Evolutionary conservation across 352 stramenopile species (phyloP).

Genomic region (Elongisporangium undulatum): DNA sequence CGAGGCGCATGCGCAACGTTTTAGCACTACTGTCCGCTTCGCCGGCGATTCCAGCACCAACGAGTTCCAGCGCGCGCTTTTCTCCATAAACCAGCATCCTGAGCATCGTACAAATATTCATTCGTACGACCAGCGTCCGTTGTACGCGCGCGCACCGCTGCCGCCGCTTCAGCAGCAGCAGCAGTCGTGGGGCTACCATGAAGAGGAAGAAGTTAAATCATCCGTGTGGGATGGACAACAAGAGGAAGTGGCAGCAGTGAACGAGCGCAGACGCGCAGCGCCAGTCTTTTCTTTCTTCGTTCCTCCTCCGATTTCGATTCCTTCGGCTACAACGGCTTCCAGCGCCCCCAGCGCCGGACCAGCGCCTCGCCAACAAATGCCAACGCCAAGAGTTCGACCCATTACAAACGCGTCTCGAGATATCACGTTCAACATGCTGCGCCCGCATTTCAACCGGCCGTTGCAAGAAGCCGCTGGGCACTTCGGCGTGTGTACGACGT

Average conservation of each 20-base stretch:
- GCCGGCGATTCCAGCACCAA: neutral
- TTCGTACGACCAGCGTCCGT: neutral
- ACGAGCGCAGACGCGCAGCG: neutral
- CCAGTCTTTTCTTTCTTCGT: neutral
- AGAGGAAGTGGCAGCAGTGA: neutral
- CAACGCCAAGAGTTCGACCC: constrained; percentile 12
- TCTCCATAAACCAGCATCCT: neutral
- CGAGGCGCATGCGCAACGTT: neutral
- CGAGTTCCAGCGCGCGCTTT: neutral
- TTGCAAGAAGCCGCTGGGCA: constrained; percentile 42
- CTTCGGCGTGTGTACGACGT: constrained; percentile 60
- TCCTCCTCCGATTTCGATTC: neutral
- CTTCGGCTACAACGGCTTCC: neutral
- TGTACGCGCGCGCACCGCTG: neutral
- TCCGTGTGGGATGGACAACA: neutral
- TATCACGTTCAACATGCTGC: constrained; percentile 53
- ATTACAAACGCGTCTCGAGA: constrained; percentile 43
- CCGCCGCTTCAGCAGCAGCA: neutral
- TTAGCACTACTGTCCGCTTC: neutral
- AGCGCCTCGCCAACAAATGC: neutral
- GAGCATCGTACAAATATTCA: neutral
- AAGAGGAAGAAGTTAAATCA: neutral
- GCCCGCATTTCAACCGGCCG: constrained; percentile 51
- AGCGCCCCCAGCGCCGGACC: neutral
- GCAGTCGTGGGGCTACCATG: neutral